These are phyloP conservation scores for Alectoria sarmentosa DNA, from an alignment of 495 filamentous ascomycete species.

Conservation along the genomic window DNA sequence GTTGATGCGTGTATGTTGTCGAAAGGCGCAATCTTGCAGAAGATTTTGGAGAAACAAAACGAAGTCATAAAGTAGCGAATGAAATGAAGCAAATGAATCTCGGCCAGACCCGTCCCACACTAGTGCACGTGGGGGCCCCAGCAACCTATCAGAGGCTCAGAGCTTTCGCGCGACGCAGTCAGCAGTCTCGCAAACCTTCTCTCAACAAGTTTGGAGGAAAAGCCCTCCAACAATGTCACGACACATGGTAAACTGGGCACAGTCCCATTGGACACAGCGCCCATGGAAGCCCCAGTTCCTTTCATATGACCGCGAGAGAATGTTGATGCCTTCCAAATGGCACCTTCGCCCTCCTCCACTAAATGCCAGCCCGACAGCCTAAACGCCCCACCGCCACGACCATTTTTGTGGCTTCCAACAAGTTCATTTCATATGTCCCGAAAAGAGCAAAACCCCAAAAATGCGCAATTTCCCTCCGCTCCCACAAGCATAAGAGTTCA, in stretches of 20 bases:
- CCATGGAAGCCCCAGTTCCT: neutral
- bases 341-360: neutral
- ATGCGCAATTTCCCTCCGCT: constrained; percentile 8
- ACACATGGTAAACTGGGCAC: neutral
- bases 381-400: neutral
- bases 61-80: neutral
- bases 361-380: neutral
- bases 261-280: neutral
- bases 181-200: neutral
- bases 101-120: neutral
- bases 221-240: neutral
- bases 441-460: constrained; percentile 5
- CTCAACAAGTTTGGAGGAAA: neutral
- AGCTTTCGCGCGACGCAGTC: neutral
- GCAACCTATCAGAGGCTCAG: neutral
- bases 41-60: neutral
- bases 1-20: neutral
- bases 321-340: neutral
- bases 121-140: constrained; percentile 2
- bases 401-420: neutral
- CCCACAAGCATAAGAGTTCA: neutral
- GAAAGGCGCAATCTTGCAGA: neutral
- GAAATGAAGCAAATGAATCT: neutral
- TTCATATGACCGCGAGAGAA: no score
- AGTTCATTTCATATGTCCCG: constrained; percentile 4